These are phyloP conservation scores for Neofusicoccum cordaticola DNA, from an alignment of 2,329 filamentous ascomycete species.

Conservation along the genomic window DNA sequence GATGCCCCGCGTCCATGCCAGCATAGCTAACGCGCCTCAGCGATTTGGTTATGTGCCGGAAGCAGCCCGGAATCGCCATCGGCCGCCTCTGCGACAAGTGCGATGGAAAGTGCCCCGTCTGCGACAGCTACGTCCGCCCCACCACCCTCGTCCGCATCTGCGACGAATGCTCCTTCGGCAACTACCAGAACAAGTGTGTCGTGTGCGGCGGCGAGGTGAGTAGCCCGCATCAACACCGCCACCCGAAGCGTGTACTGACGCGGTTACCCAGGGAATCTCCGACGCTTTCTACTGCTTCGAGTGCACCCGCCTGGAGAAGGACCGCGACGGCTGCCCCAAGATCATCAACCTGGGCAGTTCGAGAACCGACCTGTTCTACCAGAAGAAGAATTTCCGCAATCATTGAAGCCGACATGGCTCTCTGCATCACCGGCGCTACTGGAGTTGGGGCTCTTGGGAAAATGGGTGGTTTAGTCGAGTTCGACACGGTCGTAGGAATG, in stretches of 20 bases:
- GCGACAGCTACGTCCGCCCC: slow-evolving; percentile 97
- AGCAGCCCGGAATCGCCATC: slow-evolving; percentile 95
- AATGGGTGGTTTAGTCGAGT: neutral
- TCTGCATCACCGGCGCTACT: neutral
- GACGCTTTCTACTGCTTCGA: slow-evolving; percentile 99
- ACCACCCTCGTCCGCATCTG: slow-evolving; percentile 97
- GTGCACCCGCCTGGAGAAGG: slow-evolving; percentile 94
- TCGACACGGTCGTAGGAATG: neutral
- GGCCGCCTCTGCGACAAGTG: slow-evolving; percentile 99
- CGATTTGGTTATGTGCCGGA: slow-evolving; percentile 99
- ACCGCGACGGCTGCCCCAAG: slow-evolving; percentile 96
- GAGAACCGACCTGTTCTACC: slow-evolving; percentile 83
- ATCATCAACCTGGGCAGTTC: slow-evolving; percentile 98
- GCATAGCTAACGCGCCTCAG: slow-evolving; percentile 42
- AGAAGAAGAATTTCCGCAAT: slow-evolving; percentile 70
- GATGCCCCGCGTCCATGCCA: slow-evolving; percentile 15
- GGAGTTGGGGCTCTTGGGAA: neutral
- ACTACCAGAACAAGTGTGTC: slow-evolving; percentile 99
- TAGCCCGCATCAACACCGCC: neutral
- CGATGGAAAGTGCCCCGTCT: slow-evolving; percentile 98
- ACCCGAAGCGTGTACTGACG: neutral
- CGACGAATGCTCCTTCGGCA: slow-evolving; percentile 98
- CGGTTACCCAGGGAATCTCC: slow-evolving; percentile 68
- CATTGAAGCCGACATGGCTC: slow-evolving; percentile 33
- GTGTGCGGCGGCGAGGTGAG: slow-evolving; percentile 83